These are phyloP conservation scores for Abelmoschus esculentus DNA, from an alignment of 345 rosid genomes.

Conservation along the genomic window DNA sequence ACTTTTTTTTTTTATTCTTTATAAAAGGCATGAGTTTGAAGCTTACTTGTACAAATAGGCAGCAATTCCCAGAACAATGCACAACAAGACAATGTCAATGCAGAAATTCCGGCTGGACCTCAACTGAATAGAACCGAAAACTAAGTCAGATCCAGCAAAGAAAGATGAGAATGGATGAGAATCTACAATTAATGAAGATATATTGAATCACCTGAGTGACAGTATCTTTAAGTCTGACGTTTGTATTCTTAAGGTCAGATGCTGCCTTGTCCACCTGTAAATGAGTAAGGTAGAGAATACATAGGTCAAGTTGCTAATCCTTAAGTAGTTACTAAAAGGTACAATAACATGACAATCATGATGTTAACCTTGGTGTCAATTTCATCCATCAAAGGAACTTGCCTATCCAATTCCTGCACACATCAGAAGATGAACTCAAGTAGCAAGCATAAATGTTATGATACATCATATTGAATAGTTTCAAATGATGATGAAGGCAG, in stretches of 20 bases:
- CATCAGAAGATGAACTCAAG: slow-evolving; percentile 11
- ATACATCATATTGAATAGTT: not conserved
- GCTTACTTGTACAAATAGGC: slow-evolving; percentile 98
- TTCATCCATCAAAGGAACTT: slow-evolving; percentile 98
- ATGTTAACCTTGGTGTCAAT: slow-evolving; percentile 75
- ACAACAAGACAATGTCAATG: slow-evolving; percentile 75
- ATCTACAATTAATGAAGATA: slow-evolving; percentile 4
- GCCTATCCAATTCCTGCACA: slow-evolving; percentile 86
- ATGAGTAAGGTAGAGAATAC: slow-evolving; percentile 4
- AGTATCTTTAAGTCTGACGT: slow-evolving; percentile 90
- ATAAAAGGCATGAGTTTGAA: slow-evolving; percentile 12
- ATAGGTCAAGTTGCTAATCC: slow-evolving; percentile 6
- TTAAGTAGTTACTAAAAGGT: not conserved
- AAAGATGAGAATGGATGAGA: slow-evolving; percentile 10
- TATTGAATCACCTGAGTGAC: slow-evolving; percentile 68
- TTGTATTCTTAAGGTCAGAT: slow-evolving; percentile 88
- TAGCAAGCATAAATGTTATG: slow-evolving; percentile 11
- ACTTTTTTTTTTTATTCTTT: not conserved
- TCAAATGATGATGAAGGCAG: slow-evolving; percentile 7
- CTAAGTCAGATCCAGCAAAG: slow-evolving; percentile 19
- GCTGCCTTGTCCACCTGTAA: slow-evolving; percentile 88
- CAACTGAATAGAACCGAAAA: slow-evolving; percentile 48
- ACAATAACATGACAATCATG: slow-evolving; percentile 11
- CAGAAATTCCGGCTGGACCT: slow-evolving; percentile 98
- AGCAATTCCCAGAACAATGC: slow-evolving; percentile 85